Evolutionary conservation across 1,284 basidiomycete species (phyloP).

Genomic region (Tylopilus sp.): DNA sequence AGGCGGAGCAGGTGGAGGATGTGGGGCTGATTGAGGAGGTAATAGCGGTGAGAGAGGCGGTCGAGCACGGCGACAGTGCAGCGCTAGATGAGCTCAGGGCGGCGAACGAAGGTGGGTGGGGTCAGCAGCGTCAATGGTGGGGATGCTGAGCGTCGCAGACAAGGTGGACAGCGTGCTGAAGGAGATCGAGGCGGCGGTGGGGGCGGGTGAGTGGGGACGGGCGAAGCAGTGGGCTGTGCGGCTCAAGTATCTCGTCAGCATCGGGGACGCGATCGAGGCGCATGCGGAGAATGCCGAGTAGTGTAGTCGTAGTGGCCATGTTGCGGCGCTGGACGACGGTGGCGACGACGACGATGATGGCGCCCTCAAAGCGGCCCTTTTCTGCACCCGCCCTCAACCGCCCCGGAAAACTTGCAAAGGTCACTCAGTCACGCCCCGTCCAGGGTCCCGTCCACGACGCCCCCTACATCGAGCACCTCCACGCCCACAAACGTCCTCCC

Average conservation of each 20-base stretch:
- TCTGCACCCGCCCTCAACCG: neutral
- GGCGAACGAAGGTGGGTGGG: slow-evolving; percentile 54
- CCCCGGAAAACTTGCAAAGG: slow-evolving; percentile 16
- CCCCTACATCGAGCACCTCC: slow-evolving; percentile 16
- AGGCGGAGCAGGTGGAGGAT: slow-evolving; percentile 77
- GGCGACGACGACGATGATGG: slow-evolving; percentile 9
- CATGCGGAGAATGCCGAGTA: slow-evolving; percentile 40
- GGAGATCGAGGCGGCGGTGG: slow-evolving; percentile 52
- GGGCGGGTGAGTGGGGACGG: slow-evolving; percentile 48
- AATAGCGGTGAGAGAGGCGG: slow-evolving; percentile 76
- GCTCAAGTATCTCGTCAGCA: slow-evolving; percentile 75
- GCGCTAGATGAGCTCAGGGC: slow-evolving; percentile 50
- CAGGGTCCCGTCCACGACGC: slow-evolving; percentile 28
- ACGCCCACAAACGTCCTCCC: slow-evolving; percentile 11
- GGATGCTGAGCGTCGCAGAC: slow-evolving; percentile 37
- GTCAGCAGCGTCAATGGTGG: neutral
- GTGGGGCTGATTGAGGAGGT: slow-evolving; percentile 72
- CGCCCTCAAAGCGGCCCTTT: slow-evolving; percentile 17
- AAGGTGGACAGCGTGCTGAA: slow-evolving; percentile 48
- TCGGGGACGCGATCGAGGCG: slow-evolving; percentile 62
- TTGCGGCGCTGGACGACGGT: neutral
- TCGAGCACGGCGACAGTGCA: slow-evolving; percentile 59
- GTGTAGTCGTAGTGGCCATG: neutral
- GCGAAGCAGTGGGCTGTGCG: slow-evolving; percentile 63
- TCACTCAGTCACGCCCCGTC: neutral